Base-by-base conservation (phyloP, 805 yeast genomes). In the Danielia oregonensis region DNA sequence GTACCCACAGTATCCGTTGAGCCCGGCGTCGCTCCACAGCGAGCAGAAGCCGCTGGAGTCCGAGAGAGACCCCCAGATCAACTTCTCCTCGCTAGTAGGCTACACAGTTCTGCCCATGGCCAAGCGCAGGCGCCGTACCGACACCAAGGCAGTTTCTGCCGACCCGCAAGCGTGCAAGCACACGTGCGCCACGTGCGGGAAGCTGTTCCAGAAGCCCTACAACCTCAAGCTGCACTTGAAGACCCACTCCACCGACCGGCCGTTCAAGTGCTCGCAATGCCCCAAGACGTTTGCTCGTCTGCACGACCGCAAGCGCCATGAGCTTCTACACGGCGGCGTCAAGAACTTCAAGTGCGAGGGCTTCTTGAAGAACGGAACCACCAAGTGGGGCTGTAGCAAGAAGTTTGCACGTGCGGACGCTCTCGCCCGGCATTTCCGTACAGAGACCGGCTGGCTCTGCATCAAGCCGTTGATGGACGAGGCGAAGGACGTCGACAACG, bases 351-450 rank as follows among this genome's bases (percentile, higher is more conserved):
- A 70, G 36, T 84, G 93, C 52, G 72, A 73, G 37, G 89, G 88
- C 0, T 55, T 56, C 14, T 56, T 82, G 41, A 67, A 68, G 22
- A 81, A 79, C 46, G 79, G 80, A 0, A 52, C 48, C 10, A 76
- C 81, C 3, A 58, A 61, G 43, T 82, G 91, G 89, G 91, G 89
- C 3, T 82, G 91, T 54, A 81, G 83, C 11, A 76, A 78, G 51
- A 67, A 70, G 43, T 83, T 83, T 57, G 87, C 89, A 4, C 64
- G 93, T 26, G 79, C 85, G 2, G 93, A 84, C 54, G 93, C 91
- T 0, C 65, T 83, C 26, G 78, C 84, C 2, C 69, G 91, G 33
- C 93, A 83, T 51, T 82, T 82, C 51, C 63, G 85, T 36, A 79
- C 89, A 2, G 91, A 82, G 40, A 76, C 84, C 0, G 93, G 93